phyloP scores from a whole-genome alignment of 148 eudicot species.

The Arbutus unedo region DNA sequence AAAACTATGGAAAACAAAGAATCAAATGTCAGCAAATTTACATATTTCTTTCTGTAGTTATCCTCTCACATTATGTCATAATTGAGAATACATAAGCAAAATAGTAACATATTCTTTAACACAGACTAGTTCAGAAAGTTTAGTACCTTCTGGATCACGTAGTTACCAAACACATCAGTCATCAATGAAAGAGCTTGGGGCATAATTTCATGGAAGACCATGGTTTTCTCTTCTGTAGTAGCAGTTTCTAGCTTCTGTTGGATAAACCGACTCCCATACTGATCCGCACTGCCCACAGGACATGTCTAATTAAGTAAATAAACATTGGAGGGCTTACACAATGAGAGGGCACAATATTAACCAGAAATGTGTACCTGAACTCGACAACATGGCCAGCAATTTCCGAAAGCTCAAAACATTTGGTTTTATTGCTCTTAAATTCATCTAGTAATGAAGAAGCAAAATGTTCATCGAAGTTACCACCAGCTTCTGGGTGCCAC shows the following conservation, averaged over 20 bases:
- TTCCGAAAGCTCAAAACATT: slow-evolving; percentile 79
- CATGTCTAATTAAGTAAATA: slow-evolving; percentile 9
- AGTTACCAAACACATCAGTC: slow-evolving; percentile 94
- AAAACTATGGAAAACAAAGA: slow-evolving; percentile 45
- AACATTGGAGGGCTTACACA: not conserved
- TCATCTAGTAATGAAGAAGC: slow-evolving; percentile 74
- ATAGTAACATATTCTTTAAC: not conserved
- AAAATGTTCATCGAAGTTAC: slow-evolving; percentile 56
- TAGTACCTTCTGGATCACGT: slow-evolving; percentile 82
- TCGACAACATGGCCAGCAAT: slow-evolving; percentile 77
- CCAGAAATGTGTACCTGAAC: slow-evolving; percentile 48
- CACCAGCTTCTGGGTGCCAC: slow-evolving; percentile 67
- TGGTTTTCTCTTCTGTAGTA: slow-evolving; percentile 59
- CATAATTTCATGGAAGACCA: slow-evolving; percentile 76
- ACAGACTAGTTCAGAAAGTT: not conserved
- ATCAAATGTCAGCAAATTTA: slow-evolving; percentile 8
- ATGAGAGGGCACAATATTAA: slow-evolving; percentile 1
- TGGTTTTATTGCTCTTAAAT: slow-evolving; percentile 74
- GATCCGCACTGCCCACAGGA: slow-evolving; percentile 62
- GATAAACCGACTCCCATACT: slow-evolving; percentile 87
- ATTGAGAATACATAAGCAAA: not conserved
- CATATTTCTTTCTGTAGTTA: no score
- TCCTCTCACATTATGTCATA: not conserved
- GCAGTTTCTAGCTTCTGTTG: slow-evolving; percentile 87
- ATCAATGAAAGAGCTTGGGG: slow-evolving; percentile 74